Conservation (phyloP, 148 eudicot genomes). For the Fagopyrum tataricum region DNA sequence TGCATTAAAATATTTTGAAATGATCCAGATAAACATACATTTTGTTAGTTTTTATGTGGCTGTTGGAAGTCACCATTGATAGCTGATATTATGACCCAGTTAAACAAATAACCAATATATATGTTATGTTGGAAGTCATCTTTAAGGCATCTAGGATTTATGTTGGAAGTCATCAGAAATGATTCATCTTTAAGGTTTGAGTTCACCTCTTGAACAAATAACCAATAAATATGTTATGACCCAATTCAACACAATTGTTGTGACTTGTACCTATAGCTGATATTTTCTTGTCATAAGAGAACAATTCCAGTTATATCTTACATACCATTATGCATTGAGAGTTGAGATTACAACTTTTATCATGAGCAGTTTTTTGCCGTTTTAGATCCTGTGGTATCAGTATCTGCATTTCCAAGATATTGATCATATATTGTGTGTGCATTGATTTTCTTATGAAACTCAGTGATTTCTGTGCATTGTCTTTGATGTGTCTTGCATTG, state of each 20-base stretch:
- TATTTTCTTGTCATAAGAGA: neutral
- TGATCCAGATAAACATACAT: neutral
- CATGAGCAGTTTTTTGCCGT: neutral
- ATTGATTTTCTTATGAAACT: too few relatives aligned
- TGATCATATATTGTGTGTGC: constrained; percentile 16
- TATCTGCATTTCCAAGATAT: neutral
- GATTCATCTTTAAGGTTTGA: too few relatives aligned
- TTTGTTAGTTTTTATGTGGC: neutral
- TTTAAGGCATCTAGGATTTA: too few relatives aligned
- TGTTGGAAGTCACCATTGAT: neutral
- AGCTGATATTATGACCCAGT: too few relatives aligned
- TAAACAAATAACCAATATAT: too few relatives aligned
- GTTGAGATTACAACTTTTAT: neutral
- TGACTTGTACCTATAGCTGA: neutral
- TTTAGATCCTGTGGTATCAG: neutral
- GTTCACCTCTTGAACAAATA: neutral
- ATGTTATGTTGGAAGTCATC: too few relatives aligned
- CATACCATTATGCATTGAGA: neutral
- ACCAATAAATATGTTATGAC: neutral
- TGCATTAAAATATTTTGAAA: neutral
- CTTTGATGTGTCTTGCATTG: too few relatives aligned
- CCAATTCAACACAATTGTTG: neutral
- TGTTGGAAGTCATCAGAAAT: too few relatives aligned
- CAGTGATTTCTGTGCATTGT: too few relatives aligned
- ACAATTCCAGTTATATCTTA: neutral